A percentile compares a stretch with the other conserved stretches of the same genome.
Conservation (phyloP, 805 yeast species). For the Candida xiaguanensis region DNA sequence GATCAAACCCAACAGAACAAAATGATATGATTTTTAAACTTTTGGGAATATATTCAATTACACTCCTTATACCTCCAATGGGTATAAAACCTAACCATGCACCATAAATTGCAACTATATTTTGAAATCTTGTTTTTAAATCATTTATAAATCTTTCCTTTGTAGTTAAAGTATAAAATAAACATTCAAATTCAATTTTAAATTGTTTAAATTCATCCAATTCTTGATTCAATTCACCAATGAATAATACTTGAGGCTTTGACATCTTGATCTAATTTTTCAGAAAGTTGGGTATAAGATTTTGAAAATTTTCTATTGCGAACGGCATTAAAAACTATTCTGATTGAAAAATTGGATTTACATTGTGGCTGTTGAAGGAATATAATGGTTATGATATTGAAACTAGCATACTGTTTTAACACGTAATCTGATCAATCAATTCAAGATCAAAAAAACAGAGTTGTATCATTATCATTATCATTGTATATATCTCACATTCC, state of each 20-base stretch:
- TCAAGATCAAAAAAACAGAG: too few relatives aligned
- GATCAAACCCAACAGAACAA: constrained; percentile 59
- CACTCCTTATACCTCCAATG: constrained; percentile 48
- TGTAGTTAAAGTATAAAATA: constrained; percentile 38
- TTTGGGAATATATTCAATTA: constrained; percentile 42
- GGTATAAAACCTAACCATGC: constrained; percentile 55
- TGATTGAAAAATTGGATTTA: not conserved
- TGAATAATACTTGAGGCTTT: constrained; percentile 41
- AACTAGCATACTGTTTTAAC: not conserved
- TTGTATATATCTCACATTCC: too few relatives aligned
- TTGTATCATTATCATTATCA: too few relatives aligned
- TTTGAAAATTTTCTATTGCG: not conserved
- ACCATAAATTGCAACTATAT: constrained; percentile 52
- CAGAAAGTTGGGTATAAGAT: not conserved
- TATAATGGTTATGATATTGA: too few relatives aligned
- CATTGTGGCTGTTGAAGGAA: not conserved
- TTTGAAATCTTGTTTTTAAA: constrained; percentile 36
- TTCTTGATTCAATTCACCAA: constrained; percentile 47
- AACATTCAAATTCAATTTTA: constrained; percentile 31
- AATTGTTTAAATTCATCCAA: constrained; percentile 47
- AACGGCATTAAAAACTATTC: not conserved
- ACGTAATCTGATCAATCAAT: too few relatives aligned
- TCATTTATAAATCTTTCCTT: constrained; percentile 39
- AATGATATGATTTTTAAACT: constrained; percentile 46
- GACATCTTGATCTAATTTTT: constrained; percentile 9